Evolutionary conservation across 2,329 filamentous ascomycete species (phyloP), one percentile per base, ranked within the genome.

Genomic region (Zarea fungicola): DNA sequence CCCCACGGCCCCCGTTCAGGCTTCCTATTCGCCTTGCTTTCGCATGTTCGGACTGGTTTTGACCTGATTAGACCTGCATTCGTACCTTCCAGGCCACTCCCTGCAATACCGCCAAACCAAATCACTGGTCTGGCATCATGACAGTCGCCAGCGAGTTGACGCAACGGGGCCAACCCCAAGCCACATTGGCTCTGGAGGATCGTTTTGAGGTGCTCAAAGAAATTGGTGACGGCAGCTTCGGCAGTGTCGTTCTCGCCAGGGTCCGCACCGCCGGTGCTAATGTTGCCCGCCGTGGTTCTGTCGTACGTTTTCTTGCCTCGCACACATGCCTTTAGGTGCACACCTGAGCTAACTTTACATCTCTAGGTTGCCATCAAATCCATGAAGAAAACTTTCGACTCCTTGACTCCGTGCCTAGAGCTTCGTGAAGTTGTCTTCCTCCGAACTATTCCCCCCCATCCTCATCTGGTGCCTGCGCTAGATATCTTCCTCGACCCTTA

Each of bases 331-430:
- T 45, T 16, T 6, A 22, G 14, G 9, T 25, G 29, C 32, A 26
- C 4, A 14, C 13, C 28, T 22, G 28, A 19, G 11, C 50, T 49
- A 41, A 48, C 19, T 37, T 37, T 45, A 58, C 54, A 60, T 54
- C 48, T 40, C 35, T 48, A 97, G 93, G 87, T 99, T 61, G 93
- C 93, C 36, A 96, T 99, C 72, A 99, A 99, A 73, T 97, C 93
- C 6, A 99, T 99, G 93, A 99, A 99, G 78, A 99, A 99, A 80
- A 91, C 87, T 0, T 99, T 97, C 61, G 91, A 97, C 60, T 95
- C 89, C 2, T 90, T 96, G 63, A 74, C 81, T 14, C 87, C 90
- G 45, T 99, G 93, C 66, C 72, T 96, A 55, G 93, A 99, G 68
- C 80, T 99, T 47, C 85, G 93, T 54, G 93, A 99, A 68, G 93